These are phyloP conservation scores for Macrotyloma uniflorum DNA, from an alignment of 306 rosid genomes.

Conservation along the genomic window DNA sequence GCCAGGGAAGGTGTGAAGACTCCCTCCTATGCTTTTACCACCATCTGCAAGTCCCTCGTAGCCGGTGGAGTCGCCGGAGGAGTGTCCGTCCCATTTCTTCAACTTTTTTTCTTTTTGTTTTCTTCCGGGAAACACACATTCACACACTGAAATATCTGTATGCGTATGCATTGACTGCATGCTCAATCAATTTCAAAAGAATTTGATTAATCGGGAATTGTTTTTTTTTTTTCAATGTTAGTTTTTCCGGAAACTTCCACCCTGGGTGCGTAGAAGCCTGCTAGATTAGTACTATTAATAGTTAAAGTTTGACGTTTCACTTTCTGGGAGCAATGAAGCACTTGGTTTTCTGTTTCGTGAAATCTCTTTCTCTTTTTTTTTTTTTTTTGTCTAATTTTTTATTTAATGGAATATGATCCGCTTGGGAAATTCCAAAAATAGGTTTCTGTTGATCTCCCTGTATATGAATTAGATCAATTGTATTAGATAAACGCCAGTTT, in stretches of 20 bases:
- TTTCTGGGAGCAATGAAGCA: slow-evolving; percentile 20
- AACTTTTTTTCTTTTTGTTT: not conserved
- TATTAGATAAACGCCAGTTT: not conserved
- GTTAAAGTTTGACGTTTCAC: slow-evolving; percentile 3
- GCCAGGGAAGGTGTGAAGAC: slow-evolving; percentile 80
- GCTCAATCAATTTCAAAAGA: not conserved
- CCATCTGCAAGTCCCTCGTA: slow-evolving; percentile 80
- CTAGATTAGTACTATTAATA: not conserved
- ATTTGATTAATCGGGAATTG: not conserved
- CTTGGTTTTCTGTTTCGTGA: not conserved
- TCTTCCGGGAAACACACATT: not conserved
- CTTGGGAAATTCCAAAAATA: not conserved
- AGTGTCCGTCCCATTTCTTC: slow-evolving; percentile 62
- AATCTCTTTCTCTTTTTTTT: not conserved
- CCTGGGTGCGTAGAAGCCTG: not conserved
- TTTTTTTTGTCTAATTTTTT: not conserved
- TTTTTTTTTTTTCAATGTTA: not conserved
- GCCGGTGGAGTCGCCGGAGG: slow-evolving; percentile 98
- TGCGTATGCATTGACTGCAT: not conserved
- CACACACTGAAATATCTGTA: not conserved
- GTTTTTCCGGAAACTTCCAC: not conserved
- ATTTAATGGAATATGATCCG: not conserved
- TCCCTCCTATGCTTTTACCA: slow-evolving; percentile 60
- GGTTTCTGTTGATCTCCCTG: not conserved
- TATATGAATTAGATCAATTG: slow-evolving; percentile 1